phyloP scores from a whole-genome alignment of 345 rosid species.

The Cochlearia excelsa region DNA sequence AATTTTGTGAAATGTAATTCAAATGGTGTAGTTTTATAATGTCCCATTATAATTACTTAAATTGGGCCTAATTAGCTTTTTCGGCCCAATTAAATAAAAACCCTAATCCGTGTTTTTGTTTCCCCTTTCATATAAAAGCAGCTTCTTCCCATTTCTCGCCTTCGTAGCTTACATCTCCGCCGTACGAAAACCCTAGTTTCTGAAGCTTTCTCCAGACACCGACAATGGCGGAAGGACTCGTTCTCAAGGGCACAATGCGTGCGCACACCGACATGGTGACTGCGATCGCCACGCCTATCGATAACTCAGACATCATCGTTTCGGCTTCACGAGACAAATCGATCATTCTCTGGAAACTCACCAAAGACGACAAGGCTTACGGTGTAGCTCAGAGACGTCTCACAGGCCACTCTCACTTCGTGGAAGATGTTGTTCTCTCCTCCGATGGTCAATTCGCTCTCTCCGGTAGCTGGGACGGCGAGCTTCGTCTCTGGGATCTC shows the following conservation, averaged over 20 bases:
- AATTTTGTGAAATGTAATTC: too few species aligned
- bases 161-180: conserved; percentile 17
- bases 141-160: neutral
- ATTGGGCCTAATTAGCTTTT: too few species aligned
- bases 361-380: conserved; percentile 74
- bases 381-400: conserved; percentile 87
- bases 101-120: conserved; percentile 24
- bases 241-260: conserved; percentile 85
- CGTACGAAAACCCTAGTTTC: conserved; percentile 35
- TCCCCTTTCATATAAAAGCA: conserved; percentile 7
- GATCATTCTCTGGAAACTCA: conserved; percentile 77
- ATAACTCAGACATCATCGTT: too few species aligned
- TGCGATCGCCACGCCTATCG: too few species aligned
- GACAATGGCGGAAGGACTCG: conserved; percentile 66
- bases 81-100: too few species aligned
- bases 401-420: conserved; percentile 94
- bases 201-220: conserved; percentile 8
- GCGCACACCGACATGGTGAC: conserved; percentile 87
- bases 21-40: too few species aligned
- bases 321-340: too few species aligned
- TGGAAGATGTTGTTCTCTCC: conserved; percentile 91
- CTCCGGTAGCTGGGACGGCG: conserved; percentile 52
- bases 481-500: too few species aligned
- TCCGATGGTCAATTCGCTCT: conserved; percentile 96
- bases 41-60: too few species aligned